These are phyloP conservation scores for Cladosporium sp. DNA, from an alignment of 2,329 filamentous ascomycete species.

Conservation along the genomic window DNA sequence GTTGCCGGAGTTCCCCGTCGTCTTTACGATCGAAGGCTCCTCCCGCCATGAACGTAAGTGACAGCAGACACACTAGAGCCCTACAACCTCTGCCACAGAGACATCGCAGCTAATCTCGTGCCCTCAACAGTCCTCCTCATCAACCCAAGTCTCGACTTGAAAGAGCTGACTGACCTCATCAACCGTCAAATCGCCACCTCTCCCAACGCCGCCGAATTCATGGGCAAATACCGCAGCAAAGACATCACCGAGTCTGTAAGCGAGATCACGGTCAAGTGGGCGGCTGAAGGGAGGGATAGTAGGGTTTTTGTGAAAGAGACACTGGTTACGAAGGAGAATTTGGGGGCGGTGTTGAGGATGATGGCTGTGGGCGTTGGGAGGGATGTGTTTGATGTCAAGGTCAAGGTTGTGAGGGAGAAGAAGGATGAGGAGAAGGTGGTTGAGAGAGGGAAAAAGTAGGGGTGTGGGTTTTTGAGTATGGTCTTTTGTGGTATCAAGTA, in stretches of 20 bases:
- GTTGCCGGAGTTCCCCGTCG: conserved; percentile 26
- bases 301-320: conserved; percentile 32
- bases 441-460: neutral
- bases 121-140: conserved; percentile 25
- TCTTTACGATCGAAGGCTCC: conserved; percentile 34
- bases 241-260: conserved; percentile 26
- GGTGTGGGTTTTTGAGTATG: no score
- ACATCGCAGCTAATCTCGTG: neutral
- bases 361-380: conserved; percentile 29
- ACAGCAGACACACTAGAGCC: no score
- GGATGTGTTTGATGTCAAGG: conserved; percentile 33
- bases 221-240: conserved; percentile 34
- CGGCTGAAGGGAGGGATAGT: conserved; percentile 27
- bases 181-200: conserved; percentile 21
- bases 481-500: no score
- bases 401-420: conserved; percentile 16
- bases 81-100: no score
- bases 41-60: conserved; percentile 31
- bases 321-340: conserved; percentile 33
- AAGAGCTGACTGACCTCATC: conserved; percentile 22
- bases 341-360: conserved; percentile 29
- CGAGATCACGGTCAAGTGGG: conserved; percentile 33
- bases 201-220: conserved; percentile 32
- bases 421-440: conserved; percentile 5
- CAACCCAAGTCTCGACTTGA: conserved; percentile 21